phyloP scores from a whole-genome alignment of 352 stramenopile genomes.

The Pythium plurisporium region DNA sequence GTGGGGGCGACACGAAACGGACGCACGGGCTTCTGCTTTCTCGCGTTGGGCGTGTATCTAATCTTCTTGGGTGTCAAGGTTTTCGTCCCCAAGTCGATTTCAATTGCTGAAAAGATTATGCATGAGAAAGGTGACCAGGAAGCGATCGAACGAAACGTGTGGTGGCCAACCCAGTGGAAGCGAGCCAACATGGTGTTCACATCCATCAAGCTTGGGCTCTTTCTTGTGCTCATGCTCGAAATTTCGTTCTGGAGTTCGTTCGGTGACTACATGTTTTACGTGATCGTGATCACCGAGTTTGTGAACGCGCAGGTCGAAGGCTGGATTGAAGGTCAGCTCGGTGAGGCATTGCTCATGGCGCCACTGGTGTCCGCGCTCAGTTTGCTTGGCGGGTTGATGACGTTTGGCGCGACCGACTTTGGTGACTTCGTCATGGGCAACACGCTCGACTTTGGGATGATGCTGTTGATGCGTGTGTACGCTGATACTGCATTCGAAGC shows the following conservation, averaged over 20 bases:
- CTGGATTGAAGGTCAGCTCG: conserved; percentile 88
- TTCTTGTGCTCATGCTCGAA: conserved; percentile 93
- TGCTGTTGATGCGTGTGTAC: conserved; percentile 93
- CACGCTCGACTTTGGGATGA: conserved; percentile 93
- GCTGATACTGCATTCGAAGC: conserved; percentile 79
- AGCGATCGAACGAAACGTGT: conserved; percentile 64
- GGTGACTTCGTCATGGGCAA: conserved; percentile 95
- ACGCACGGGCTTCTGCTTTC: conserved; percentile 91
- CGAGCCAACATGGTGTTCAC: conserved; percentile 93
- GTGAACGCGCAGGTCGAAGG: conserved; percentile 83
- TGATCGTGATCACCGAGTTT: conserved; percentile 92
- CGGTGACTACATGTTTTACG: conserved; percentile 94
- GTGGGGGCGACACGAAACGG: conserved; percentile 67
- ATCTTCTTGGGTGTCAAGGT: conserved; percentile 82
- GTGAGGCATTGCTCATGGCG: conserved; percentile 88
- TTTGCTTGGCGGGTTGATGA: conserved; percentile 91
- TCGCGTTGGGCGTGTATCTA: conserved; percentile 87
- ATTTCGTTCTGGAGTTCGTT: conserved; percentile 96
- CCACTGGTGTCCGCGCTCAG: conserved; percentile 88
- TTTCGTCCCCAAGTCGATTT: conserved; percentile 90
- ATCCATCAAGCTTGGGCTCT: conserved; percentile 89
- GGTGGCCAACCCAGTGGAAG: conserved; percentile 93
- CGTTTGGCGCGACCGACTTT: conserved; percentile 95
- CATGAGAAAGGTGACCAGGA: conserved; percentile 77
- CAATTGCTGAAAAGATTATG: conserved; percentile 87